Conservation (phyloP, 1,284 basidiomycete species). For the Cryptococcus hybrid region DNA sequence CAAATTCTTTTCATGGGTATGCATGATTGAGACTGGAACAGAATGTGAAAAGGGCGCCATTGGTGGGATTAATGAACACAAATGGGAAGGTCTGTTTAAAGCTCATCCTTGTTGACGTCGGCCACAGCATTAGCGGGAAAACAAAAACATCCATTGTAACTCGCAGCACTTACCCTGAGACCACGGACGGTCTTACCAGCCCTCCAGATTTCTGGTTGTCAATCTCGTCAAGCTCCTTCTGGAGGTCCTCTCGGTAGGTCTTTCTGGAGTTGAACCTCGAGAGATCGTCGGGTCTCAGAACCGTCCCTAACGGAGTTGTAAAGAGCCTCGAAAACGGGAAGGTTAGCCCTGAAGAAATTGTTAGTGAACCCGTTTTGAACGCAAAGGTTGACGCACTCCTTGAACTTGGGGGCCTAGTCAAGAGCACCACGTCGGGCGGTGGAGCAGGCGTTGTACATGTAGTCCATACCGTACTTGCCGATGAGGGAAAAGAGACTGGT, state of each 20-base stretch:
- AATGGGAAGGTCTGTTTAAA: conserved; percentile 23
- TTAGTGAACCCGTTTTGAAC: neutral
- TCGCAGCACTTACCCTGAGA: conserved; percentile 40
- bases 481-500: conserved; percentile 99
- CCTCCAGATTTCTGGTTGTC: conserved; percentile 87
- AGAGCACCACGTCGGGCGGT: conserved; percentile 97
- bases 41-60: neutral
- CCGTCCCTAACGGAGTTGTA: conserved; percentile 95
- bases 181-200: conserved; percentile 65
- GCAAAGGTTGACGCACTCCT: conserved; percentile 50
- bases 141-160: neutral
- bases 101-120: conserved; percentile 45
- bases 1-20: neutral
- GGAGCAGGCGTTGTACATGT: conserved; percentile 99
- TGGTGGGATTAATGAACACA: neutral
- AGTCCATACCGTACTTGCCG: conserved; percentile 97
- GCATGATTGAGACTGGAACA: conserved; percentile 6
- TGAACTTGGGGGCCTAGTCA: conserved; percentile 99
- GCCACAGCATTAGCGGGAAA: conserved; percentile 16
- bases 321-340: conserved; percentile 87
- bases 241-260: conserved; percentile 93
- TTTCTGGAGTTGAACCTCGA: conserved; percentile 91
- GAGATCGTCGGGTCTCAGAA: conserved; percentile 92
- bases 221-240: conserved; percentile 92
- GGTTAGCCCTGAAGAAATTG: conserved; percentile 63